phyloP scores from a whole-genome alignment of 192 early-diverging fungal genomes.

The Oehlia diaphana region DNA sequence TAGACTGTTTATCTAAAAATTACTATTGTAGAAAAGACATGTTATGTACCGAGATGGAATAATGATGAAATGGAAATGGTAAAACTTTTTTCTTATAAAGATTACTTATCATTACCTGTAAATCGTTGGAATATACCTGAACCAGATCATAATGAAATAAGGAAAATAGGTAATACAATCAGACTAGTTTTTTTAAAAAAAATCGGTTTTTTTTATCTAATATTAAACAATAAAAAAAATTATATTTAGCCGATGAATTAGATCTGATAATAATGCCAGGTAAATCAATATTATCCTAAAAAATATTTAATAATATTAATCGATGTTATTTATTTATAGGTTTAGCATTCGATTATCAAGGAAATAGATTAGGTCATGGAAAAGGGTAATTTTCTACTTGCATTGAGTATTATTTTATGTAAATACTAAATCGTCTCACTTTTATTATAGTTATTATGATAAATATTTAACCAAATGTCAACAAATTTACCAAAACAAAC shows the following conservation, averaged over 20 bases:
- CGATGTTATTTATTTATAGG: background rate
- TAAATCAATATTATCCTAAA: background rate
- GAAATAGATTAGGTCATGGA: slow-evolving; percentile 28
- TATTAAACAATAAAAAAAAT: background rate
- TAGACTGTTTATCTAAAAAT: background rate
- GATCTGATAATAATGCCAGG: slow-evolving; percentile 32
- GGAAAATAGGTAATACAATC: slow-evolving; percentile 53
- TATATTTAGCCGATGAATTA: slow-evolving; percentile 16
- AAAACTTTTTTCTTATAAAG: slow-evolving; percentile 55
- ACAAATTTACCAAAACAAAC: background rate
- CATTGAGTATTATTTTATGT: background rate
- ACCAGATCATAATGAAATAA: slow-evolving; percentile 46
- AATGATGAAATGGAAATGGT: slow-evolving; percentile 67
- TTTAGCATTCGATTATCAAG: slow-evolving; percentile 21
- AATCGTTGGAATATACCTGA: slow-evolving; percentile 75
- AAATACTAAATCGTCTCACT: background rate
- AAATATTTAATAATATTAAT: slow-evolving; percentile 4
- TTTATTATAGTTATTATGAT: slow-evolving; percentile 27
- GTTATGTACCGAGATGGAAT: slow-evolving; percentile 56
- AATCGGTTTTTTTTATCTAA: no score
- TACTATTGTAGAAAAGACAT: slow-evolving; percentile 43
- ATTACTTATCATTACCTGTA: slow-evolving; percentile 57
- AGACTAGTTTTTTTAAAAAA: no score
- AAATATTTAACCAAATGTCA: slow-evolving; percentile 15
- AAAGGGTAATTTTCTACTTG: slow-evolving; percentile 19